A percentile compares a stretch with the other conserved stretches of the same genome.
These are phyloP conservation scores for Naumovozyma castellii DNA, from an alignment of 805 yeast species.

Conservation along the genomic window DNA sequence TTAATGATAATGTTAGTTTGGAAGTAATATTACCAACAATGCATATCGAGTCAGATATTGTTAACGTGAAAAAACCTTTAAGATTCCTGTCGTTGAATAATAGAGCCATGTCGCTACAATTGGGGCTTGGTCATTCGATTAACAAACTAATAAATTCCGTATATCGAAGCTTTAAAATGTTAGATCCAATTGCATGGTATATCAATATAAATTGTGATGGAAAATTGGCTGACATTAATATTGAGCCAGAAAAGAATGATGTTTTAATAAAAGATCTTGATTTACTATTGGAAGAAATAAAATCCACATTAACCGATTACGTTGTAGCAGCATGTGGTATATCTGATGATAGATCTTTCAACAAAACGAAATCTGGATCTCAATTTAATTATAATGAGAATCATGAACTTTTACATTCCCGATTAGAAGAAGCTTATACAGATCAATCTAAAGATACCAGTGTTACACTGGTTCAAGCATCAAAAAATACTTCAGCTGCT, in stretches of 20 bases:
- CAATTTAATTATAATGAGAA: too few relatives aligned
- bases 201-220: constrained; percentile 19
- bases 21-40: constrained; percentile 28
- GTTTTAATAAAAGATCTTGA: constrained; percentile 25
- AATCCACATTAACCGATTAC: not conserved
- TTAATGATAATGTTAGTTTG: constrained; percentile 8
- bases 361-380: too few relatives aligned
- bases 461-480: not conserved
- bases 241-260: constrained; percentile 39
- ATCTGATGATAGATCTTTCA: not conserved
- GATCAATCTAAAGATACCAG: not conserved
- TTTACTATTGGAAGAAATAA: constrained; percentile 12
- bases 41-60: constrained; percentile 23
- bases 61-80: constrained; percentile 13
- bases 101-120: constrained; percentile 24
- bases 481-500: not conserved
- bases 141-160: constrained; percentile 16
- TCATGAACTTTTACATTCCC: not conserved
- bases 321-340: not conserved
- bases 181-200: constrained; percentile 31
- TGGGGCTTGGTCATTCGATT: constrained; percentile 29
- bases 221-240: constrained; percentile 31
- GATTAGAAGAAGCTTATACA: not conserved
- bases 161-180: constrained; percentile 18
- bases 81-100: constrained; percentile 30